Conservation (phyloP, 1,284 basidiomycete genomes). For the Meripilus lineatus region DNA sequence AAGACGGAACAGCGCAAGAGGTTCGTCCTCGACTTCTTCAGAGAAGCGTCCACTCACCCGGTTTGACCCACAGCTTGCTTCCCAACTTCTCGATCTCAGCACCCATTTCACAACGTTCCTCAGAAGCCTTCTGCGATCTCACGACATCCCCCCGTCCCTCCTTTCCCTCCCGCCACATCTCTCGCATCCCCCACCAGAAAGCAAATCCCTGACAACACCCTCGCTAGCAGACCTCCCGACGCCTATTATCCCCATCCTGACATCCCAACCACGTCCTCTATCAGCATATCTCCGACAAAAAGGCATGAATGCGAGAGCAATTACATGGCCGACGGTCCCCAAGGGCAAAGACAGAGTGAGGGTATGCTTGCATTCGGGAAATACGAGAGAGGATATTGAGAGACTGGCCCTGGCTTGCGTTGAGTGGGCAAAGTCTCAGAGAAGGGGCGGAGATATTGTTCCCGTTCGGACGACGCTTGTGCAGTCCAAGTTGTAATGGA, state of each 20-base stretch:
- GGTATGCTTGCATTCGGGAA: conserved; percentile 78
- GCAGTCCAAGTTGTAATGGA: conserved; percentile 19
- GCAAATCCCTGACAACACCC: conserved; percentile 9
- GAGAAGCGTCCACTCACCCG: not conserved
- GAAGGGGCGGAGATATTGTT: conserved; percentile 3
- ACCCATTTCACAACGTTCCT: conserved; percentile 34
- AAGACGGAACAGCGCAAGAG: conserved; percentile 58
- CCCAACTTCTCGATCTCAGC: conserved; percentile 35
- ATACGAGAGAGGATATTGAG: conserved; percentile 62
- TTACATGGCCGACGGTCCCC: conserved; percentile 82
- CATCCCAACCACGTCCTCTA: conserved; percentile 66
- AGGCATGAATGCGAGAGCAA: conserved; percentile 73
- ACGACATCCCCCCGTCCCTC: conserved; percentile 35
- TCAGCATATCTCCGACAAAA: conserved; percentile 57
- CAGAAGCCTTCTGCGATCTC: conserved; percentile 25
- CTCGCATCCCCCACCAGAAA: conserved; percentile 17
- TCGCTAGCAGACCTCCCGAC: conserved; percentile 26
- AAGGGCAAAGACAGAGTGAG: conserved; percentile 79
- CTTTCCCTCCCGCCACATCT: conserved; percentile 40
- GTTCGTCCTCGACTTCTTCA: conserved; percentile 30
- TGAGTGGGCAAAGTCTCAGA: conserved; percentile 26
- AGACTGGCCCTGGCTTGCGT: conserved; percentile 37
- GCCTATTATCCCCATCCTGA: conserved; percentile 87
- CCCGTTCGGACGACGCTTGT: conserved; percentile 5
- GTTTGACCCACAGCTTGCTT: conserved; percentile 33